phyloP scores from a whole-genome alignment of 805 yeast genomes.

The Saccharomycopsis capsularis region DNA sequence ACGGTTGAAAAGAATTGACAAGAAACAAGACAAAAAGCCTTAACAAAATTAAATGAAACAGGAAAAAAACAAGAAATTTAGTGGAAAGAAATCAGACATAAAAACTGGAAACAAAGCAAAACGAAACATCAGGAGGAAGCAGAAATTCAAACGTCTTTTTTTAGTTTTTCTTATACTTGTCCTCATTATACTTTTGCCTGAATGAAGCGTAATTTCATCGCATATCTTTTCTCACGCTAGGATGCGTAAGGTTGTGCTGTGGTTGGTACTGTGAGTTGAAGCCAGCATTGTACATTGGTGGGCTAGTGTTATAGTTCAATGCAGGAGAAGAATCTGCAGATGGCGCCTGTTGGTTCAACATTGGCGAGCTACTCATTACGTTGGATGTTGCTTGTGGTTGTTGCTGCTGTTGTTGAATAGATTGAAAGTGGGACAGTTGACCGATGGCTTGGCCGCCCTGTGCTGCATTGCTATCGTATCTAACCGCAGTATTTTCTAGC shows the following conservation, averaged over 20 bases:
- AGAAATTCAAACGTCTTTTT: neutral
- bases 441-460: no score
- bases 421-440: no score
- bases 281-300: no score
- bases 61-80: no score
- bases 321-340: neutral
- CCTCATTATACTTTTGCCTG: neutral
- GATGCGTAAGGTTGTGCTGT: no score
- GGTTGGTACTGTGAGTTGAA: no score
- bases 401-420: neutral
- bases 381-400: neutral
- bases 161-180: no score
- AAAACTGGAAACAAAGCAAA: neutral
- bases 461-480: neutral
- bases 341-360: neutral
- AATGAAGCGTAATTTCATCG: no score
- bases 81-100: neutral
- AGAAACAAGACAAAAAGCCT: neutral
- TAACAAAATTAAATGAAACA: neutral
- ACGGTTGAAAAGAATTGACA: no score
- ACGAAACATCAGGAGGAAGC: neutral
- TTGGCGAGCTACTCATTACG: neutral
- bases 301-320: neutral
- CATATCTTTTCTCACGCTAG: no score
- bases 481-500: neutral